Conservation (phyloP, 2,329 filamentous ascomycete genomes). For the Chrysoporthe deuterocubensis region DNA sequence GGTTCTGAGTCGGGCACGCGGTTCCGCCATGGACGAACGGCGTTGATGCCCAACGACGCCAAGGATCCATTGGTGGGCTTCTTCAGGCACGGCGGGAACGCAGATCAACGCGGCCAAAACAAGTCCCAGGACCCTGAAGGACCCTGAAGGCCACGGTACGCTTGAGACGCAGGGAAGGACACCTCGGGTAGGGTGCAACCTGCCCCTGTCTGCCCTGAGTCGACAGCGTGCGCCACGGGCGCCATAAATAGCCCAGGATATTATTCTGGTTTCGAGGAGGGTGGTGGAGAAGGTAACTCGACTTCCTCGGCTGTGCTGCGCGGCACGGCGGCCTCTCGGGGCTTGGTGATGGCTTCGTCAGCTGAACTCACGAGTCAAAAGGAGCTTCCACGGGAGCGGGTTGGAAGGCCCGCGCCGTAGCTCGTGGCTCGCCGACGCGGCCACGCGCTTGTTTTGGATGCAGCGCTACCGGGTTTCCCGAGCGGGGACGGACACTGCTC, state of each 20-base stretch:
- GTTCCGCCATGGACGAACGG: neutral
- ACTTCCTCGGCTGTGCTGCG: neutral
- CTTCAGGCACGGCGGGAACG: slow-evolving; percentile 6
- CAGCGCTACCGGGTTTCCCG: slow-evolving; percentile 1
- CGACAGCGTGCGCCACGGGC: slow-evolving; percentile 7
- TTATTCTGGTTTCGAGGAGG: neutral
- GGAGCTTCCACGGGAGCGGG: slow-evolving; percentile 11
- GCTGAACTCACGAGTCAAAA: slow-evolving; percentile 1
- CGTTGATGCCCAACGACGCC: slow-evolving; percentile 26
- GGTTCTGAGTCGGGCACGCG: no score
- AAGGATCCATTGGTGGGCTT: neutral
- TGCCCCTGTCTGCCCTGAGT: neutral
- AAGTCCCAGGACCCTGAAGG: neutral
- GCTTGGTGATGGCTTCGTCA: neutral
- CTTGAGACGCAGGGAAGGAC: neutral
- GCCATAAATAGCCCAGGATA: neutral
- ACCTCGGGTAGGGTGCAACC: neutral
- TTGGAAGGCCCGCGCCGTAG: slow-evolving; percentile 22
- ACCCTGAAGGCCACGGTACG: slow-evolving; percentile 5
- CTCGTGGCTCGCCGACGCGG: slow-evolving; percentile 2
- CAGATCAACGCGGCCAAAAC: slow-evolving; percentile 1
- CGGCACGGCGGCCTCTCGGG: neutral
- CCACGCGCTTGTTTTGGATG: slow-evolving; percentile 5
- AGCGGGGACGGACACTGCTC: neutral
- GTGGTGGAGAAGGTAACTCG: neutral